Evolutionary conservation across 2,329 filamentous ascomycete species (phyloP).

Genomic region (Pyrenophora seminiperda): DNA sequence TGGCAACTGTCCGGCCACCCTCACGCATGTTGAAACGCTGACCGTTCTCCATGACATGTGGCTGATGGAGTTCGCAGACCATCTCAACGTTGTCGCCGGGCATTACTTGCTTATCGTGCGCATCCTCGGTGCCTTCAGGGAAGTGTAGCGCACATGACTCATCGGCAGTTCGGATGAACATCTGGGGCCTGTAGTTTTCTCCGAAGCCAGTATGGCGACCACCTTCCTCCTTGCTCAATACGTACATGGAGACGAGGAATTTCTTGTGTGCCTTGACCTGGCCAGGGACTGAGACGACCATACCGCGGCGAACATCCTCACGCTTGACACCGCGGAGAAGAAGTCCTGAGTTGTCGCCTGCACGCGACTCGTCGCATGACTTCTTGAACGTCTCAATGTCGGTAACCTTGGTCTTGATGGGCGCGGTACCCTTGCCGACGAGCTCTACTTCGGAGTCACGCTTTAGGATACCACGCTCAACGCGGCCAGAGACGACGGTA

Average conservation of each 20-base stretch:
- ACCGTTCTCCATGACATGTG: slow-evolving; percentile 85
- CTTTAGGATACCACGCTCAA: slow-evolving; percentile 94
- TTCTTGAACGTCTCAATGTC: slow-evolving; percentile 99
- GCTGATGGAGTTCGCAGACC: slow-evolving; percentile 82
- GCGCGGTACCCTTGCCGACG: slow-evolving; percentile 77
- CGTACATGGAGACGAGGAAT: slow-evolving; percentile 95
- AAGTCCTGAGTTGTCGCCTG: slow-evolving; percentile 97
- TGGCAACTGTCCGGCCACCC: slow-evolving; percentile 70
- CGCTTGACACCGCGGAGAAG: slow-evolving; percentile 94
- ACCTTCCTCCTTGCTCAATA: slow-evolving; percentile 96
- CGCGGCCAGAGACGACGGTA: slow-evolving; percentile 94
- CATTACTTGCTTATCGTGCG: slow-evolving; percentile 82
- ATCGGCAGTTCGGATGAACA: slow-evolving; percentile 90
- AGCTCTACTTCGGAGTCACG: slow-evolving; percentile 94
- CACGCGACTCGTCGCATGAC: slow-evolving; percentile 93
- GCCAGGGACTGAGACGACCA: slow-evolving; percentile 88
- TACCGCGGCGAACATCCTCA: slow-evolving; percentile 91
- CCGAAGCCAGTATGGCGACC: slow-evolving; percentile 95
- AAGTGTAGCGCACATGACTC: slow-evolving; percentile 78
- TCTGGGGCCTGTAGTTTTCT: slow-evolving; percentile 95
- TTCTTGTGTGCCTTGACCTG: slow-evolving; percentile 84
- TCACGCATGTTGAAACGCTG: slow-evolving; percentile 99
- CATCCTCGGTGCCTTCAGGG: slow-evolving; percentile 80
- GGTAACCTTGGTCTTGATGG: slow-evolving; percentile 98
- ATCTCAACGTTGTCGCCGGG: slow-evolving; percentile 99